Evolutionary conservation across 441 rosid species (phyloP).

Genomic region (Bocquillonia castaneifolia): DNA sequence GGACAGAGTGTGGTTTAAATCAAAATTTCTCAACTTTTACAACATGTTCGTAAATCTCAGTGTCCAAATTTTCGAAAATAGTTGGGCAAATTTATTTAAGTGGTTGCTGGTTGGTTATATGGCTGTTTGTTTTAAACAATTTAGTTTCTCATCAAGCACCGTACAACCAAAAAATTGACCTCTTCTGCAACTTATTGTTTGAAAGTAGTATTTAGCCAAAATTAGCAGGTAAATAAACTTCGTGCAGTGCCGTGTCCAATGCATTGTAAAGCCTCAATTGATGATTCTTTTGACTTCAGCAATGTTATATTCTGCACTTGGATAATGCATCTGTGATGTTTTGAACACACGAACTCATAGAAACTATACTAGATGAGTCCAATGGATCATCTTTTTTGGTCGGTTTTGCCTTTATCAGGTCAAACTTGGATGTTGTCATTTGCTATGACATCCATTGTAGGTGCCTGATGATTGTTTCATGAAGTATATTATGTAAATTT

Average conservation of each 20-base stretch:
- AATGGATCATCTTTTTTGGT: neutral
- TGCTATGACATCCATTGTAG: neutral
- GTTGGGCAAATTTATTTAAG: neutral
- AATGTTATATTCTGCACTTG: no score
- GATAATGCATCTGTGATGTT: no score
- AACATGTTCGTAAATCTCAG: neutral
- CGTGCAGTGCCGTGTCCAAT: no score
- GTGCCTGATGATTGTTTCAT: neutral
- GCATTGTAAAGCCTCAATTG: no score
- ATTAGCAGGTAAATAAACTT: no score
- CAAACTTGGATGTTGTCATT: neutral
- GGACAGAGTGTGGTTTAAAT: no score
- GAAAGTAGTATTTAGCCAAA: no score
- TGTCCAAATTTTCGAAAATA: neutral
- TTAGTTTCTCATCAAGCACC: neutral
- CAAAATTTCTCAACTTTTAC: neutral
- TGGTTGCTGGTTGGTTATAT: neutral
- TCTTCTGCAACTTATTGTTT: no score
- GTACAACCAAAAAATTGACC: no score
- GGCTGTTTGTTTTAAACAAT: neutral
- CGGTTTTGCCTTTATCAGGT: neutral
- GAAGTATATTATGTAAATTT: neutral
- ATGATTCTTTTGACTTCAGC: no score
- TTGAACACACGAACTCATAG: no score
- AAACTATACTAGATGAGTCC: neutral